Base-by-base conservation (phyloP, 2,329 filamentous ascomycete species). In the Ophiocordyceps robertsii region DNA sequence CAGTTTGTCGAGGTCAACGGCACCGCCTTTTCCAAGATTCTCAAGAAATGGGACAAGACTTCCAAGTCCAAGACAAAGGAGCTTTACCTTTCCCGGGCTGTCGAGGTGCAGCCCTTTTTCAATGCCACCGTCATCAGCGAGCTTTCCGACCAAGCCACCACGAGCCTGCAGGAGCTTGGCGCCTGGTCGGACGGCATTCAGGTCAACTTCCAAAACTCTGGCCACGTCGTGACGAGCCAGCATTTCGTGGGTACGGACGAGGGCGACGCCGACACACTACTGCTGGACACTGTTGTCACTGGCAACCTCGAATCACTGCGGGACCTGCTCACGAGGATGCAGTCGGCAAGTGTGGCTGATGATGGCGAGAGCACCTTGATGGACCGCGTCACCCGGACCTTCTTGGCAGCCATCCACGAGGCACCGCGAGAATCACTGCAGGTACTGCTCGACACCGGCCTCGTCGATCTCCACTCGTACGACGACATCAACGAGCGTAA, bases 21-120 rank as follows among this genome's bases (percentile, higher is more conserved):
- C 56, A 95, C 87, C 2, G 92, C 89, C 14, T 95, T 96, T 61
- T 95, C 90, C 27, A 98, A 98, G 63, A 98, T 98, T 46, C 68
- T 98, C 49, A 98, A 98, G 67, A 98, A 98, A 76, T 98, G 92
- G 92, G 92, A 98, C 66, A 98, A 98, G 75, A 95, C 89, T 1
- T 95, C 90, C 52, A 98, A 96, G 73, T 96, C 90, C 41, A 90
- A 90, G 62, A 95, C 92, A 46, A 98, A 98, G 63, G 92, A 96
- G 65, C 75, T 96, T 35, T 98, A 96, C 59, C 79, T 98, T 31
- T 93, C 93, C 10, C 77, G 92, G 46, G 92, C 92, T 9, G 90
- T 98, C 48, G 92, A 98, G 62, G 89, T 96, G 8, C 92, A 96
- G 56, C 92, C 92, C 7, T 96, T 93, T 62, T 98, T 96, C 73